Base-by-base conservation (phyloP, 768 basidiomycete genomes). In the Brasilioporus rufonigricans region DNA sequence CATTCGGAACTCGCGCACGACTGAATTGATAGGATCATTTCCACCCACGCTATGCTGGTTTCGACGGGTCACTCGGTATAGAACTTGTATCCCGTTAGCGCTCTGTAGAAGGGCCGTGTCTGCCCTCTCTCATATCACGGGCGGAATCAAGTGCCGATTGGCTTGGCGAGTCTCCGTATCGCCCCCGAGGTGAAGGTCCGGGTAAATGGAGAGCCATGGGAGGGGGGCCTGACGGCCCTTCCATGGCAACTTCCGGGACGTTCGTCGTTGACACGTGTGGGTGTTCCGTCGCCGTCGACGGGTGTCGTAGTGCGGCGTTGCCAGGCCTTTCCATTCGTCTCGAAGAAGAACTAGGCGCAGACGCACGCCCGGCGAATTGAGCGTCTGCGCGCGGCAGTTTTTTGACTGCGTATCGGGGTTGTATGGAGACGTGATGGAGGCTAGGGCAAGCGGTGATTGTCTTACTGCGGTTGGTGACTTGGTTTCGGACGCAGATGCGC, bases 341-440 rank as follows among this genome's bases (percentile, higher is more conserved):
- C 27, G 70, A 61, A 6, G 58, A 61, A 5, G 59, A 56, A 41
- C 72, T 76, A 61, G 79, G 83, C 86, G 86, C 86, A 87, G 86
- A 85, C 85, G 81, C 80, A 74, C 83, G 84, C 86, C 85, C 86
- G 80, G 85, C 66, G 54, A 64, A 65, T 63, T 80, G 78, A 77
- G 79, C 86, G 80, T 85, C 86, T 87, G 86, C 86, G 86, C 86
- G 81, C 65, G 74, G 79, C 53, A 85, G 79, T 89, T 87, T 87
- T 89, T 87, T 87, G 84, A 69, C 79, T 77, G 79, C 44, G 58
- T 14, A 9, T 68, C 68, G 52, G 66, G 46, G 56, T 64, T 65
- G 68, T 62, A 83, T 50, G 65, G 81, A 12, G 71, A 64, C 14
- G 71, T 77, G 59, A 76, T 78, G 33, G 74, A 74, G 23, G 77